Evolutionary conservation across 2,329 filamentous ascomycete species (phyloP).

Genomic region (Cryphonectria japonica): DNA sequence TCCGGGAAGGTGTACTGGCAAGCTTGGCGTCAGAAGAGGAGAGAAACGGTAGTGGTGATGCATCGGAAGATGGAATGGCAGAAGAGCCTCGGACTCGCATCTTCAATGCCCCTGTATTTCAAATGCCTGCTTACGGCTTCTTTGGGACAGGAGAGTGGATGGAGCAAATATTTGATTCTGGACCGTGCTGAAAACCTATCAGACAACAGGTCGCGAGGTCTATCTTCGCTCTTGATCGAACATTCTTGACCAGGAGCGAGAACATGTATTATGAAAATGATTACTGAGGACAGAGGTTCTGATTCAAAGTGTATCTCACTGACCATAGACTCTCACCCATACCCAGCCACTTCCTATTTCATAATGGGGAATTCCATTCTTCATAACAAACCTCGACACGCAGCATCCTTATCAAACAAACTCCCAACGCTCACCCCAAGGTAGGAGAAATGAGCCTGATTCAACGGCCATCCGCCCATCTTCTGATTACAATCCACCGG

Average conservation of each 20-base stretch:
- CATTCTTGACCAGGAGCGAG: too few species aligned
- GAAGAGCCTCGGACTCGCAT: not conserved
- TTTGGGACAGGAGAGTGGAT: conserved; percentile 17
- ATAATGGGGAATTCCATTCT: not conserved
- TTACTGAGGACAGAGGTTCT: too few species aligned
- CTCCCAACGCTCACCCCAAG: conserved; percentile 20
- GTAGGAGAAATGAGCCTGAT: conserved; percentile 21
- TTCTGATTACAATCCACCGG: conserved; percentile 18
- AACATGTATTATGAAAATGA: too few species aligned
- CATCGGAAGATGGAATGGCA: not conserved
- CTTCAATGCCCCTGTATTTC: not conserved
- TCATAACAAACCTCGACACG: not conserved
- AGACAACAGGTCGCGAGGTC: not conserved
- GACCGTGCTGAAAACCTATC: not conserved
- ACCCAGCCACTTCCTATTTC: not conserved
- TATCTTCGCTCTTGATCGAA: not conserved
- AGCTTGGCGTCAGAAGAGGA: not conserved
- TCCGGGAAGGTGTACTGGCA: not conserved
- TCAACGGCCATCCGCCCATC: conserved; percentile 14
- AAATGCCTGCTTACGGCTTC: not conserved
- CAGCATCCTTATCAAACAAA: conserved; percentile 15
- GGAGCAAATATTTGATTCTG: not conserved
- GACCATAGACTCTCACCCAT: too few species aligned
- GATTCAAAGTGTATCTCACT: not conserved
- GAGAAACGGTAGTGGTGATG: not conserved